Conservation (phyloP, 2,329 filamentous ascomycete genomes). For the Amauroascus niger region DNA sequence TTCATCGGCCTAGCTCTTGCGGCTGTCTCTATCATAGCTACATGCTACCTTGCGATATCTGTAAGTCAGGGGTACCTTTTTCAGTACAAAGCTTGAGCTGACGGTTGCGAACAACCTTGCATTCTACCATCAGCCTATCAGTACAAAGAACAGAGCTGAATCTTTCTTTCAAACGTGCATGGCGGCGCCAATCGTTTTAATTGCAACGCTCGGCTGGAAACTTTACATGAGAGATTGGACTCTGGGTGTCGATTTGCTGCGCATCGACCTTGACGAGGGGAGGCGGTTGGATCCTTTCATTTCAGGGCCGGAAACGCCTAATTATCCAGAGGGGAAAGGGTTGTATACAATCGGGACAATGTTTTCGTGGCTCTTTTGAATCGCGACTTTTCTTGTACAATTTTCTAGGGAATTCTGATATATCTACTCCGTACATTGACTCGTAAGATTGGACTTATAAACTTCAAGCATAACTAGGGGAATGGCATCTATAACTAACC, state of each 20-base stretch:
- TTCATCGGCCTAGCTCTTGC: conserved; percentile 48
- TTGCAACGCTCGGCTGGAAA: conserved; percentile 25
- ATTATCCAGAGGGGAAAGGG: not conserved
- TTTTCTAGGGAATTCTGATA: no score
- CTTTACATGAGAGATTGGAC: conserved; percentile 10
- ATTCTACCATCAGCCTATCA: conserved; percentile 51
- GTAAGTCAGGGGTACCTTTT: conserved; percentile 28
- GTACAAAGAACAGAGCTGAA: conserved; percentile 28
- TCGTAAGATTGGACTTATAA: no score
- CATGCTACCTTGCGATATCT: conserved; percentile 37
- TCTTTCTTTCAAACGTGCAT: conserved; percentile 41
- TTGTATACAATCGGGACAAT: not conserved
- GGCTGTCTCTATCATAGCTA: conserved; percentile 26
- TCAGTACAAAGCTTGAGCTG: not conserved
- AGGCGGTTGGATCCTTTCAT: not conserved
- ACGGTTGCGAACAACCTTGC: not conserved
- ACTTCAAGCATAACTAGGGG: no score
- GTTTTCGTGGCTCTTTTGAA: not conserved
- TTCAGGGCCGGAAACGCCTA: not conserved
- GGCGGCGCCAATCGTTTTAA: conserved; percentile 31
- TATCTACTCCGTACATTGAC: no score
- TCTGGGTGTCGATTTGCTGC: conserved; percentile 10
- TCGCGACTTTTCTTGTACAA: not conserved
- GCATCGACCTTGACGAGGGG: conserved; percentile 10
- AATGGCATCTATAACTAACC: no score